Conservation (phyloP, 192 early-diverging fungal species). For the Linnemannia schmuckeri region DNA sequence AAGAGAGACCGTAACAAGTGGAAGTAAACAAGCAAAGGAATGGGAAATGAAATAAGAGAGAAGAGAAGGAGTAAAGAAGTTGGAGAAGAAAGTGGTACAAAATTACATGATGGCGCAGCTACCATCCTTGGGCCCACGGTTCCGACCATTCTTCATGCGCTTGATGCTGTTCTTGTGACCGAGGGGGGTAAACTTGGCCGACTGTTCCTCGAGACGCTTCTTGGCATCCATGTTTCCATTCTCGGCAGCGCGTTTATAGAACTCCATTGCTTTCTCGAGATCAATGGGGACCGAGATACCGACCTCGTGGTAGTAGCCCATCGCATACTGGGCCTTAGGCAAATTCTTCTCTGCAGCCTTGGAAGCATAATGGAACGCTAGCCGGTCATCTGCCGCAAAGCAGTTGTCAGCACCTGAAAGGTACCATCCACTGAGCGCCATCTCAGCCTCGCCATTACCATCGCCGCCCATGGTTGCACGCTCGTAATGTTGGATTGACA, state of each 20-base stretch:
- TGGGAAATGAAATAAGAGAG: background rate
- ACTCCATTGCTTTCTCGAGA: slow-evolving; percentile 66
- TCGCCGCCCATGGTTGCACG: slow-evolving; percentile 63
- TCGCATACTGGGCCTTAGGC: slow-evolving; percentile 86
- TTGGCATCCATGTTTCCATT: slow-evolving; percentile 57
- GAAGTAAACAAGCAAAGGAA: background rate
- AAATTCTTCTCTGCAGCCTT: slow-evolving; percentile 84
- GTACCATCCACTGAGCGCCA: slow-evolving; percentile 91
- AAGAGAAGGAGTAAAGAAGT: background rate
- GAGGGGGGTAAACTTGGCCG: background rate
- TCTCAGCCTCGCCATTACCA: slow-evolving; percentile 76
- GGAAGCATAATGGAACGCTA: slow-evolving; percentile 86
- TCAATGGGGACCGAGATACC: slow-evolving; percentile 76
- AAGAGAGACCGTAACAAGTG: background rate
- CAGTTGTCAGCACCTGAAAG: slow-evolving; percentile 79
- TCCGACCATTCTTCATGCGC: slow-evolving; percentile 28
- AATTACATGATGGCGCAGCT: slow-evolving; percentile 47
- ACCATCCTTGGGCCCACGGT: slow-evolving; percentile 20
- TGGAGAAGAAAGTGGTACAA: background rate
- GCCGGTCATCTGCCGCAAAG: slow-evolving; percentile 72
- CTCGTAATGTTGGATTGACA: slow-evolving; percentile 83
- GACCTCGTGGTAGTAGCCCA: slow-evolving; percentile 92
- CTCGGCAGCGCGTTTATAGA: slow-evolving; percentile 64
- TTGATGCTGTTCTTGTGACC: slow-evolving; percentile 29
- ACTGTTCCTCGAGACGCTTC: slow-evolving; percentile 36